These are phyloP conservation scores for Tephrocybe rancida DNA, from an alignment of 768 basidiomycete species.

Conservation along the genomic window DNA sequence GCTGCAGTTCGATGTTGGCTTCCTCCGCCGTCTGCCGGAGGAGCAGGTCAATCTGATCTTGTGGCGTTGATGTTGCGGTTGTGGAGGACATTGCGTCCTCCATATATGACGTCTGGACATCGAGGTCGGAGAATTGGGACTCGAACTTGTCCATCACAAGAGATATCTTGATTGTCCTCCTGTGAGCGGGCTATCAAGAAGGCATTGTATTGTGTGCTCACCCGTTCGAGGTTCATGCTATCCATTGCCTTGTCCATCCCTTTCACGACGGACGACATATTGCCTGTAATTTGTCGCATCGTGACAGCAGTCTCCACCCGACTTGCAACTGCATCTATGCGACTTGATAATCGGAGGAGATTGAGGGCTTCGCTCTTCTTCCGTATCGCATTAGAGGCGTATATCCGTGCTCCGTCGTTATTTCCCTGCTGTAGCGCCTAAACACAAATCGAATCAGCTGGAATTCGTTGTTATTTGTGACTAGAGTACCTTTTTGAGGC, in stretches of 20 bases:
- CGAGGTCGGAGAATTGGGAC: slow-evolving; percentile 91
- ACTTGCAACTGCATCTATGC: slow-evolving; percentile 96
- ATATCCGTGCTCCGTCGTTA: slow-evolving; percentile 95
- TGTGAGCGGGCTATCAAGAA: background rate
- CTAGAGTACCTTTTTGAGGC: slow-evolving; percentile 82
- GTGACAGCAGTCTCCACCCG: slow-evolving; percentile 98
- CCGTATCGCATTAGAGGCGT: slow-evolving; percentile 96
- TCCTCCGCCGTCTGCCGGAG: slow-evolving; percentile 96
- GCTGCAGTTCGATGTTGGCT: slow-evolving; percentile 92
- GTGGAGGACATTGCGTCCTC: slow-evolving; percentile 95
- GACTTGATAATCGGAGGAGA: slow-evolving; percentile 83
- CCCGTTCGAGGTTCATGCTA: slow-evolving; percentile 96
- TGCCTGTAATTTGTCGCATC: slow-evolving; percentile 95
- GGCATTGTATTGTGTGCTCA: slow-evolving; percentile 40
- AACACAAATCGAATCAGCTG: background rate
- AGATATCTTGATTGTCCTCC: slow-evolving; percentile 68
- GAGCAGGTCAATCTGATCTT: slow-evolving; percentile 94
- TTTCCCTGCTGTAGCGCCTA: slow-evolving; percentile 97
- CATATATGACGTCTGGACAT: slow-evolving; percentile 98
- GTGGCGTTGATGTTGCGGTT: slow-evolving; percentile 90
- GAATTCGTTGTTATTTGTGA: background rate
- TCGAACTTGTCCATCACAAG: slow-evolving; percentile 99
- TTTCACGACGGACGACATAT: slow-evolving; percentile 94
- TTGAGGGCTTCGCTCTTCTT: slow-evolving; percentile 97
- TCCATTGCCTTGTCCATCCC: slow-evolving; percentile 99